Evolutionary conservation across 2,329 filamentous ascomycete genomes (phyloP), one percentile per base, ranked within the genome.

Genomic region (Pestalotiopsis sp.): DNA sequence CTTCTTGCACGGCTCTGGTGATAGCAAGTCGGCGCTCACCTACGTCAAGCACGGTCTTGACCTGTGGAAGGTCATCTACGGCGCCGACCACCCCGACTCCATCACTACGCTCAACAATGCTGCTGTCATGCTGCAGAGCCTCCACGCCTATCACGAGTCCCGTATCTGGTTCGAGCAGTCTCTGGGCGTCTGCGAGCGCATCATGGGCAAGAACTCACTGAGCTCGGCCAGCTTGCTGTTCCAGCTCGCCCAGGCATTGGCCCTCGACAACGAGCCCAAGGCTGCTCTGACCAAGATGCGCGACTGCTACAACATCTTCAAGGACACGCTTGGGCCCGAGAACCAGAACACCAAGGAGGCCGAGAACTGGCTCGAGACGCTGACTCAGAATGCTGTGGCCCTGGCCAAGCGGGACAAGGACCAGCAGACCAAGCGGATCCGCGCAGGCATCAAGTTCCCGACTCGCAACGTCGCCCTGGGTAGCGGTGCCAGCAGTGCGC

Each of bases 101-200:
- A 98, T 99, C 81, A 99, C 97, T 9, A 98, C 96, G 17, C 92
- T 98, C 81, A 99, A 98, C 87, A 99, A 99, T 76, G 95, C 94
- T 22, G 96, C 96, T 7, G 96, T 99, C 69, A 99, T 99, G 96
- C 89, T 99, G 68, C 96, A 99, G 81, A 91, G 94, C 67, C 88
- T 98, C 74, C 97, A 98, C 85, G 91, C 92, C 69, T 99, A 97
- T 83, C 91, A 95, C 74, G 94, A 97, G 81, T 98, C 95, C 59
- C 91, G 96, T 64, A 86, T 95, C 70, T 99, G 96, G 96, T 99
- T 99, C 77, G 96, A 98, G 81, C 92, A 94, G 71, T 97, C 94
- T 10, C 89, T 98, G 64, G 87, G 89, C 57, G 91, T 98, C 70
- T 98, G 94, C 79, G 94, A 98, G 81, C 88, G 91, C 59, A 90